Base-by-base conservation (phyloP, 2,329 filamentous ascomycete genomes). In the Onygena corvina region DNA sequence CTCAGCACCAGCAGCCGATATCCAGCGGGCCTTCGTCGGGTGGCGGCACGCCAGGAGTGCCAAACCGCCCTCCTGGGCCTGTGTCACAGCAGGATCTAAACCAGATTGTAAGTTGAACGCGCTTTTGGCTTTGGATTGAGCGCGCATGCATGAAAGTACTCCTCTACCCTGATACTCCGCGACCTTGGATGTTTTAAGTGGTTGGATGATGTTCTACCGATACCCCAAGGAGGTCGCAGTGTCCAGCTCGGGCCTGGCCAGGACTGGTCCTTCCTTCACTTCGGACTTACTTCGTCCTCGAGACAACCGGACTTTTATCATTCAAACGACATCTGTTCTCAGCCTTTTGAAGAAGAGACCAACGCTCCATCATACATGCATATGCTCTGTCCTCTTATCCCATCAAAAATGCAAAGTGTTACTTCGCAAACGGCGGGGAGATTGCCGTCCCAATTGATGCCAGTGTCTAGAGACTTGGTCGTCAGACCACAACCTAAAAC, bases 1-100 rank as follows among this genome's bases (percentile, higher is more conserved):
- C 69, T 50, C 69, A 71, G 53, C 70, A 71, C 52, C 71, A 73
- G 53, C 70, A 69, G 49, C 52, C 52, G 46, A 64, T 67, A 50
- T 65, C 69, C 55, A 69, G 68, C 35, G 67, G 72, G 52, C 67
- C 74, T 52, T 67, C 74, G 52, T 65, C 71, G 54, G 60, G 66
- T 51, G 53, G 67, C 58, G 65, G 72, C 51, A 62, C 71, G 44
- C 66, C 65, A 3, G 59, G 63, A n/a, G 53, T 60, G 35, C 56
- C 42, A 18, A 46, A 30, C 61, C 20, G 61, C 60, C 27, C 60
- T 62, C 3, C 60, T 63, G 7, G 63, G 62, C 63, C 63, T 11
- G 81, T 87, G 68, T 87, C 84, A 1, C 87, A 90, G 54, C 86
- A 93, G 60, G 94, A 95, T 62, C 68, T 95, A 1, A 96, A 96